Percentiles rank a stretch among this genome's conserved stretches.
phyloP scores from a whole-genome alignment of 2,329 filamentous ascomycete species.

The Ophiostoma sp. region DNA sequence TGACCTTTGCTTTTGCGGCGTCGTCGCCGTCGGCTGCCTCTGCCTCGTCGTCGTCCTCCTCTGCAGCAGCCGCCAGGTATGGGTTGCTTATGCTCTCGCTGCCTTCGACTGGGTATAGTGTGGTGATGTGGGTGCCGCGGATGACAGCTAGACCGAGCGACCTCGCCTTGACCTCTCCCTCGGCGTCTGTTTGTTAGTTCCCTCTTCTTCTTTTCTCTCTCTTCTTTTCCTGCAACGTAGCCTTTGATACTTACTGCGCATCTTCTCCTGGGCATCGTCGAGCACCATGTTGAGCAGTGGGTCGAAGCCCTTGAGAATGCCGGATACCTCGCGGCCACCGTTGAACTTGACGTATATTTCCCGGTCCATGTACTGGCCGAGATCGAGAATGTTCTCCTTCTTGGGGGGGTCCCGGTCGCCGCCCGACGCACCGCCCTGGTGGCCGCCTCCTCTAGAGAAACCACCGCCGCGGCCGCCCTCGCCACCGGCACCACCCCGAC shows the following conservation, averaged over 20 bases:
- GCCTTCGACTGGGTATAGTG: constrained; percentile 88
- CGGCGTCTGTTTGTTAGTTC: constrained; percentile 61
- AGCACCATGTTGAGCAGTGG: constrained; percentile 97
- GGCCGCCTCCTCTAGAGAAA: constrained; percentile 20
- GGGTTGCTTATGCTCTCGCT: constrained; percentile 96
- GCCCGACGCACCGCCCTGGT: constrained; percentile 14
- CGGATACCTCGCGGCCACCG: constrained; percentile 83
- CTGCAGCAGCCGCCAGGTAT: constrained; percentile 66
- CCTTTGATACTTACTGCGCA: constrained; percentile 60
- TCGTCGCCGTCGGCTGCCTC: constrained; percentile 7
- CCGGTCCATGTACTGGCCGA: constrained; percentile 97
- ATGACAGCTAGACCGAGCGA: constrained; percentile 83
- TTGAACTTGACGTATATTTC: constrained; percentile 94
- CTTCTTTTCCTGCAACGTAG: background rate
- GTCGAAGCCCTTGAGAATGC: constrained; percentile 90
- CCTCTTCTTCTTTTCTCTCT: background rate
- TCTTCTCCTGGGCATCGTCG: constrained; percentile 85
- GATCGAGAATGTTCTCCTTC: constrained; percentile 97
- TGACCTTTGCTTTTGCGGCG: constrained; percentile 19
- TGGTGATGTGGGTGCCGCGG: constrained; percentile 83
- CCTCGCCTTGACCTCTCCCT: constrained; percentile 79
- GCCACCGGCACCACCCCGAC: constrained; percentile 36
- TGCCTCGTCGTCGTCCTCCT: constrained; percentile 16
- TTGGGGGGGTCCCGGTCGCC: constrained; percentile 67
- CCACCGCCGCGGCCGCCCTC: constrained; percentile 29